These are phyloP conservation scores for Hypoxylon sp. DNA, from an alignment of 2,329 filamentous ascomycete genomes.

Conservation along the genomic window DNA sequence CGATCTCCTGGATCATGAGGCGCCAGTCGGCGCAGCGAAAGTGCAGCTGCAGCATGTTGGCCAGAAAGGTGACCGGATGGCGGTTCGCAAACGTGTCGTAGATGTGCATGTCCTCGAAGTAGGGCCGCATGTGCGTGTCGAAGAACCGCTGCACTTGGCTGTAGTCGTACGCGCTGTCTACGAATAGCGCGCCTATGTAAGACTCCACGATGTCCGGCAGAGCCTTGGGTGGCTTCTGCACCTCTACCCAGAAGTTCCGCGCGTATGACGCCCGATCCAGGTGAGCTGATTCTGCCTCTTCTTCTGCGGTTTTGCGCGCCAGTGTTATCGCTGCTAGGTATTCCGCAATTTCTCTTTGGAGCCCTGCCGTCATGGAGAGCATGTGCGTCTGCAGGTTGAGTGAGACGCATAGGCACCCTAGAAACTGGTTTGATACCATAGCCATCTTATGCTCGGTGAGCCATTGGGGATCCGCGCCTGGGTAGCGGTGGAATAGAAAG, in stretches of 20 bases:
- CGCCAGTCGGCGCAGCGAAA: conserved; percentile 71
- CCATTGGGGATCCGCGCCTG: conserved; percentile 89
- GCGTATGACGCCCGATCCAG: conserved; percentile 52
- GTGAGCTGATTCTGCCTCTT: conserved; percentile 49
- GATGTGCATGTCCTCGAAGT: conserved; percentile 84
- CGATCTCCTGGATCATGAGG: conserved; percentile 61
- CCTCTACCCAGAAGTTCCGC: conserved; percentile 74
- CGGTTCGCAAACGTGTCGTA: conserved; percentile 89
- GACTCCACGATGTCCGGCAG: conserved; percentile 90
- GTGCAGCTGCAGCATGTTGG: conserved; percentile 67
- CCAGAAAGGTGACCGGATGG: conserved; percentile 81
- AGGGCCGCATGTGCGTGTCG: conserved; percentile 73
- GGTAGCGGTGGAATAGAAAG: conserved; percentile 79
- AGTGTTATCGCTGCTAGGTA: conserved; percentile 68
- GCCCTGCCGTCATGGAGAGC: conserved; percentile 57
- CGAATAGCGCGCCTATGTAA: conserved; percentile 88
- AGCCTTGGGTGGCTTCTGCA: conserved; percentile 72
- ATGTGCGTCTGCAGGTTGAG: conserved; percentile 82
- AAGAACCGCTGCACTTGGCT: conserved; percentile 79
- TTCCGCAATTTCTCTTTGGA: conserved; percentile 57
- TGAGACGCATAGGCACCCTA: conserved; percentile 81
- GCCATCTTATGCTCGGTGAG: conserved; percentile 98
- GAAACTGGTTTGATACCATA: conserved; percentile 97
- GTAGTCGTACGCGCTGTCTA: conserved; percentile 86
- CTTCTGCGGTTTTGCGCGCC: conserved; percentile 53